These are phyloP conservation scores for Primulina huaijiensis DNA, from an alignment of 257 asterid genomes.

Conservation along the genomic window DNA sequence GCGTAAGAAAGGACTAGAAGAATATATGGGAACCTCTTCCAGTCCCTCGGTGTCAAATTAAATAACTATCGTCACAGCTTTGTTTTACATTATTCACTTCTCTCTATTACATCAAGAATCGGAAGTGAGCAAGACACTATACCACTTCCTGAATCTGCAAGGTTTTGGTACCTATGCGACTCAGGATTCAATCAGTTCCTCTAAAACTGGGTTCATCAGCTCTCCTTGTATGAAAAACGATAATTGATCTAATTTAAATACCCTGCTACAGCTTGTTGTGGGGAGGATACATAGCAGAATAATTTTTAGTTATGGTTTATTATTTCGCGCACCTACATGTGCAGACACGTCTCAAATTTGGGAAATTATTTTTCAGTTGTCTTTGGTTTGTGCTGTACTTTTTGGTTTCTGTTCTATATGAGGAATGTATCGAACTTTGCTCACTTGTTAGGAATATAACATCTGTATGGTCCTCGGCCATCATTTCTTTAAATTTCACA, in stretches of 20 bases:
- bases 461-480: too few relatives aligned
- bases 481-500: conserved; percentile 2
- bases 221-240: neutral
- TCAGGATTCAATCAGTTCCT: neutral
- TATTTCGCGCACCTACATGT: neutral
- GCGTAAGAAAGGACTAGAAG: neutral
- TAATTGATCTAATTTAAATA: neutral
- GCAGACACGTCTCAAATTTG: neutral
- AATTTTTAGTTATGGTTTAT: neutral
- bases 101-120: neutral
- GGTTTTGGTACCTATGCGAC: neutral
- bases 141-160: neutral
- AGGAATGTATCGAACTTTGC: too few relatives aligned
- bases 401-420: neutral
- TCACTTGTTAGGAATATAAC: too few relatives aligned
- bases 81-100: neutral
- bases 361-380: neutral
- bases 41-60: neutral
- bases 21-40: neutral
- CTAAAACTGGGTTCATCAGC: neutral
- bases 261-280: neutral
- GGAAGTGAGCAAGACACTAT: neutral
- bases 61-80: neutral
- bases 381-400: neutral
- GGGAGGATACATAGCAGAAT: neutral